Percentiles rank a stretch among this genome's conserved stretches.
Conservation (phyloP, 805 yeast genomes). For the Clavispora asparagi region DNA sequence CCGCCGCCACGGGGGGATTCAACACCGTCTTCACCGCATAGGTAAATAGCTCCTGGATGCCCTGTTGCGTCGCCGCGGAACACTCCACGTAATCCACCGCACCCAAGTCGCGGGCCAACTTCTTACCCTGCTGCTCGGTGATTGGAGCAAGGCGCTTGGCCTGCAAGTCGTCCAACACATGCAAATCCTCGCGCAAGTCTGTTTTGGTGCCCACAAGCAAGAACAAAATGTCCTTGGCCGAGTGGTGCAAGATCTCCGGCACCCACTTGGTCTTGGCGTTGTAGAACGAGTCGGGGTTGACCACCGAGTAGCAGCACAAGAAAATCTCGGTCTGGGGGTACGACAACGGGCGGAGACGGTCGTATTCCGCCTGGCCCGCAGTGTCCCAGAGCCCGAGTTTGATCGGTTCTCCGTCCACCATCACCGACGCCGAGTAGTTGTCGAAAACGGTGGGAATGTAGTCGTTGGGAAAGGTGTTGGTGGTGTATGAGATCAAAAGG, state of each 20-base stretch:
- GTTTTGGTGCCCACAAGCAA: constrained; percentile 84
- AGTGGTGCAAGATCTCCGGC: constrained; percentile 83
- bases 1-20: constrained; percentile 37
- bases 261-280: constrained; percentile 73
- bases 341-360: constrained; percentile 80
- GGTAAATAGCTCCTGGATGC: constrained; percentile 82
- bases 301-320: constrained; percentile 78
- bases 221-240: constrained; percentile 63
- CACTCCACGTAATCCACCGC: constrained; percentile 79
- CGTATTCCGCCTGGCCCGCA: constrained; percentile 92
- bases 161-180: constrained; percentile 61
- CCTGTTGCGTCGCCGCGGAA: constrained; percentile 84
- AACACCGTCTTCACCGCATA: constrained; percentile 70
- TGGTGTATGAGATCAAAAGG: constrained; percentile 79
- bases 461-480: constrained; percentile 89
- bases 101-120: constrained; percentile 64
- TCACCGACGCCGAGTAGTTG: constrained; percentile 81
- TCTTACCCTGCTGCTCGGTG: constrained; percentile 53
- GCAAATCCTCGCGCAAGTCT: constrained; percentile 79
- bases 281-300: constrained; percentile 72
- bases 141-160: constrained; percentile 62
- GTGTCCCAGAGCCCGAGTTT: constrained; percentile 93
- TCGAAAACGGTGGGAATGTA: constrained; percentile 94
- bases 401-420: constrained; percentile 76
- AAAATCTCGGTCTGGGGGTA: constrained; percentile 92